Base-by-base conservation (phyloP, 1,139 yeast species). In the Pichia cactophila region DNA sequence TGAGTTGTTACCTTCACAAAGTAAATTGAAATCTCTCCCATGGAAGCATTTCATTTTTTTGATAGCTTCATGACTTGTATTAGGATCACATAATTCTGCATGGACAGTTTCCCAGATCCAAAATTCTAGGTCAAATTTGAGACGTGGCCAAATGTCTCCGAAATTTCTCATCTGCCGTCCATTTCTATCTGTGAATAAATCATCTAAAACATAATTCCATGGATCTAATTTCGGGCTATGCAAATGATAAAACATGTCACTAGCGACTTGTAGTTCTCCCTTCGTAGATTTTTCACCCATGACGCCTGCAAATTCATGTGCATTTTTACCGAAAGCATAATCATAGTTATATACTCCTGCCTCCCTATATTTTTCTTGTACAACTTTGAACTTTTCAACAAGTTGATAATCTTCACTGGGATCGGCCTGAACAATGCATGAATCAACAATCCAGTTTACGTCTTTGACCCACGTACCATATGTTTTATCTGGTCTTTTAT, bases 151-250 rank as follows among this genome's bases (percentile, higher is more conserved):
- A 17, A 51, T 46, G 16, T 56, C 54, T 17, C 62, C 62, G 28
- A 56, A 53, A 42, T 56, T 59, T 42, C 62, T 50, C 36, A 57
- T 47, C 17, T 46, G 54, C 1, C 45, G 35, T 0, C 43, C 50
- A 4, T 49, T 35, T 33, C 40, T 28, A 44, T 55, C 55, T 2
- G 55, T 52, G 29, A 58, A 57, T 14, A 48, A 44, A 29, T 54
- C 54, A 16, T 50, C 48, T 4, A 44, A 39, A 6, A 60, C 49
- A 41, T 59, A 56, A 20, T 54, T 49, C 53, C 56, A 59, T n/a
- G 64, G 64, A 44, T 61, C 58, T 16, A 61, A 44, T 41, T 72
- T 72, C 1, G 76, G 77, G 47, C 67, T 65, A 57, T 71, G 74
- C 39, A 69, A 57, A 56, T 73, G 77, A 45, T 73, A 63, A 55